Conservation (phyloP, 495 filamentous ascomycete species). For the Tuber aestivum region DNA sequence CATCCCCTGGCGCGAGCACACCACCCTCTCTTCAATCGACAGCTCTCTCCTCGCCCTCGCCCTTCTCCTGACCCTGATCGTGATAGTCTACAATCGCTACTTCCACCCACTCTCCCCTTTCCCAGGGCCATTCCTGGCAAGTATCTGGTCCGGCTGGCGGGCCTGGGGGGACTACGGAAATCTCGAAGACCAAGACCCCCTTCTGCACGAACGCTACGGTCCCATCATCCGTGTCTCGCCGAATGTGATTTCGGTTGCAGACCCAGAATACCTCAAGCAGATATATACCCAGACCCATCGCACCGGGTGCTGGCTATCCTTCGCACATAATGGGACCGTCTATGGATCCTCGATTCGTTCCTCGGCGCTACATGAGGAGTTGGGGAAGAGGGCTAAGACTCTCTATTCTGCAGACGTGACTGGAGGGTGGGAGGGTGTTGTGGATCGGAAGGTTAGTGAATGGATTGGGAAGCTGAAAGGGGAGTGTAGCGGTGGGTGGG, state of each 20-base stretch:
- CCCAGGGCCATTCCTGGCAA: slow-evolving; percentile 40
- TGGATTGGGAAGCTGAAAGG: not conserved
- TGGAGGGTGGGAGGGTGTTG: not conserved
- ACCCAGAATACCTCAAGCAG: not conserved
- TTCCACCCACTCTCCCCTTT: slow-evolving; percentile 43
- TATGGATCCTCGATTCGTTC: not conserved
- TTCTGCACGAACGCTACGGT: not conserved
- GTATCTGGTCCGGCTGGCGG: not conserved
- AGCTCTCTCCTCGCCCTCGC: not conserved
- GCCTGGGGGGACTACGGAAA: not conserved
- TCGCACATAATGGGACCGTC: not conserved
- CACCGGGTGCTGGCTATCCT: not conserved
- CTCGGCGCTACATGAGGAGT: not conserved
- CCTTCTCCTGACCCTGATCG: not conserved
- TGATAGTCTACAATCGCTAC: slow-evolving; percentile 19
- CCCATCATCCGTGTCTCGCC: not conserved
- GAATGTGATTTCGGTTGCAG: not conserved
- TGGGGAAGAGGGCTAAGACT: not conserved
- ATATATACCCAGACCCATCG: not conserved
- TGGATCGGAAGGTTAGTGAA: not conserved
- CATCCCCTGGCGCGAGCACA: not conserved
- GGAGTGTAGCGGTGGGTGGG: not conserved
- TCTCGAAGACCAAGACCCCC: not conserved
- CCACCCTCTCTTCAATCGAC: not conserved
- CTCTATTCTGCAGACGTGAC: not conserved